Evolutionary conservation across 352 stramenopile species (phyloP).

Genomic region (Hyaloperonospora arabidopsidis): DNA sequence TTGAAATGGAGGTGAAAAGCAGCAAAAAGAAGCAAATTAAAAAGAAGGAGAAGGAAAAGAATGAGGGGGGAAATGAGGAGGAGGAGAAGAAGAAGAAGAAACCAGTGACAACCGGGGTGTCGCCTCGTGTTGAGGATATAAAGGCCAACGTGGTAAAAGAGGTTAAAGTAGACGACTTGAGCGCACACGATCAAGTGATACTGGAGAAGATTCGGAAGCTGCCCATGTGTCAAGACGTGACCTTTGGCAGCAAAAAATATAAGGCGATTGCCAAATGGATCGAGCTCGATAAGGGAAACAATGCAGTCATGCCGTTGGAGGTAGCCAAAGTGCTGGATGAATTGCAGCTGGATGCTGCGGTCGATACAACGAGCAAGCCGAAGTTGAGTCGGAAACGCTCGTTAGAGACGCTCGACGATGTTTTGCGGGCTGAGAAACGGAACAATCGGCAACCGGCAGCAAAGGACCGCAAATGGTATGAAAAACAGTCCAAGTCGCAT

Average conservation of each 20-base stretch:
- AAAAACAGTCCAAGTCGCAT: constrained; percentile 6
- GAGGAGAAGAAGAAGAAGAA: constrained; percentile 14
- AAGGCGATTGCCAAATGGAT: constrained; percentile 44
- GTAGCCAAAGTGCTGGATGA: constrained; percentile 28
- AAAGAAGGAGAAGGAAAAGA: neutral
- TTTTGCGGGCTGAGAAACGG: constrained; percentile 21
- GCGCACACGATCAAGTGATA: constrained; percentile 15
- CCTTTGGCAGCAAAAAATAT: constrained; percentile 39
- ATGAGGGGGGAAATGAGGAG: constrained; percentile 2
- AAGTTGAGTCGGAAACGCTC: constrained; percentile 23
- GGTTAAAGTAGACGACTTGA: constrained; percentile 7
- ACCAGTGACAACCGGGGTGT: neutral
- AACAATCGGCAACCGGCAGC: constrained; percentile 14
- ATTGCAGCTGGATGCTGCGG: constrained; percentile 8
- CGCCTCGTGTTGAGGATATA: neutral
- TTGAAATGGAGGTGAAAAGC: neutral
- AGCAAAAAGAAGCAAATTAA: neutral
- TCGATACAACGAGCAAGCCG: constrained; percentile 10
- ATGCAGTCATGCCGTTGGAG: constrained; percentile 27
- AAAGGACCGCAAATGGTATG: constrained; percentile 17
- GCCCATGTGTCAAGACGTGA: constrained; percentile 32
- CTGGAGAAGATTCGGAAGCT: constrained; percentile 36
- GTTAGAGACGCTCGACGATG: constrained; percentile 42
- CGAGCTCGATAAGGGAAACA: constrained; percentile 38
- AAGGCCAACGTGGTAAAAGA: neutral